phyloP scores from a whole-genome alignment of 2,329 filamentous ascomycete species.

The Fusarium robinianum region DNA sequence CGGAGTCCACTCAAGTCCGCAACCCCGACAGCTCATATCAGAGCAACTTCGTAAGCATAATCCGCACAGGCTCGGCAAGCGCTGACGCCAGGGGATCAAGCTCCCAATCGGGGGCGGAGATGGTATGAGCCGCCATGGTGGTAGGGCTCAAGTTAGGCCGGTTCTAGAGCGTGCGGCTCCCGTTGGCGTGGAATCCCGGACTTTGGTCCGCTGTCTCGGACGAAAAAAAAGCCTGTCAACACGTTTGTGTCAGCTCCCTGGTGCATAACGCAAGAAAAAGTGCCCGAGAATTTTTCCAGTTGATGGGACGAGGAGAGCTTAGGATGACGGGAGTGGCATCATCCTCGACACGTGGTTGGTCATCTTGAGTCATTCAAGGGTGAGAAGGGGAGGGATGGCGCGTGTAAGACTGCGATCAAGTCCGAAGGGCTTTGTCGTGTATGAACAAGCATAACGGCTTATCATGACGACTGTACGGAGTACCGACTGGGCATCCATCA shows the following conservation, averaged over 20 bases:
- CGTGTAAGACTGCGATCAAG: constrained; percentile 10
- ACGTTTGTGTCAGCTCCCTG: constrained; percentile 3
- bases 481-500: too few relatives aligned
- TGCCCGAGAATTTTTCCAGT: constrained; percentile 2
- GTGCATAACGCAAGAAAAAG: constrained; percentile 1
- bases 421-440: constrained; percentile 7
- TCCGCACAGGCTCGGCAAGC: constrained; percentile 27
- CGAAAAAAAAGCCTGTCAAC: constrained; percentile 3
- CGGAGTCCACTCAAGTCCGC: constrained; percentile 35
- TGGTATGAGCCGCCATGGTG: constrained; percentile 21
- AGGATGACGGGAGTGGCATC: constrained; percentile 8
- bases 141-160: constrained; percentile 5
- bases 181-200: constrained; percentile 7
- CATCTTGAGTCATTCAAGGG: constrained; percentile 1
- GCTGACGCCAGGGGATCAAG: constrained; percentile 20
- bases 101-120: constrained; percentile 20
- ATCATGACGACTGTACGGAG: constrained; percentile 30
- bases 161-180: constrained; percentile 10
- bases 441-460: constrained; percentile 17
- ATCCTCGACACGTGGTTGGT: constrained; percentile 9
- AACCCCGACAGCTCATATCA: constrained; percentile 9
- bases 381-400: constrained; percentile 1
- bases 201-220: constrained; percentile 23
- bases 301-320: background rate
- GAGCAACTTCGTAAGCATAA: constrained; percentile 32